Evolutionary conservation across 2,329 filamentous ascomycete genomes (phyloP).

Genomic region (Metarhizium guizhouense): DNA sequence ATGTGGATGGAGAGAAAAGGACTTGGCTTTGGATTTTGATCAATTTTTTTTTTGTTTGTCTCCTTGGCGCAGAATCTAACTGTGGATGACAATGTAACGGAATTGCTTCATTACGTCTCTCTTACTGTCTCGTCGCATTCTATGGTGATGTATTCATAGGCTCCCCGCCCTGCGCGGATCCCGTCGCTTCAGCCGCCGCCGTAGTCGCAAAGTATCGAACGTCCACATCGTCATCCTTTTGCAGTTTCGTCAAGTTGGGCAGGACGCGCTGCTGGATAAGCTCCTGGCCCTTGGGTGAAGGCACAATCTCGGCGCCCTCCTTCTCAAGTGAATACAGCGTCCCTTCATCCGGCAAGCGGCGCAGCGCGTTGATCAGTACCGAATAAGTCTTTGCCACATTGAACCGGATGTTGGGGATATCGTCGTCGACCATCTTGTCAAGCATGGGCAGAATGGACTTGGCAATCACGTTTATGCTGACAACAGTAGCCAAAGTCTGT

Average conservation of each 20-base stretch:
- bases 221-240: constrained; percentile 96
- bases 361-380: constrained; percentile 82
- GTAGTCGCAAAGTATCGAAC: constrained; percentile 96
- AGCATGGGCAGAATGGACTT: constrained; percentile 93
- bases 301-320: constrained; percentile 50
- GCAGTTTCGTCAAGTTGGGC: constrained; percentile 87
- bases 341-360: constrained; percentile 79
- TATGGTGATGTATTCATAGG: constrained; percentile 60
- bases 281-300: constrained; percentile 65
- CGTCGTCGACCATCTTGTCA: constrained; percentile 84
- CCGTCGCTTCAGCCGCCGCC: constrained; percentile 56
- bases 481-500: constrained; percentile 85
- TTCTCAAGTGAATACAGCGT: constrained; percentile 83
- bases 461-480: constrained; percentile 87
- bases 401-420: constrained; percentile 98
- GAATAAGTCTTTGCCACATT: constrained; percentile 98
- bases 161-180: constrained; percentile 38
- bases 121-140: constrained; percentile 25
- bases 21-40: background rate
- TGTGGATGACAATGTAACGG: constrained; percentile 28
- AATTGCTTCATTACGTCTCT: constrained; percentile 42
- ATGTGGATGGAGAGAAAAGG: background rate
- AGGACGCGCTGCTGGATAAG: constrained; percentile 80
- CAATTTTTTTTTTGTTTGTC: background rate
- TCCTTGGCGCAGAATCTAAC: background rate